A percentile compares a stretch with the other conserved stretches of the same genome.
Conservation (phyloP, 768 basidiomycete species). For the Russula olivacea region DNA sequence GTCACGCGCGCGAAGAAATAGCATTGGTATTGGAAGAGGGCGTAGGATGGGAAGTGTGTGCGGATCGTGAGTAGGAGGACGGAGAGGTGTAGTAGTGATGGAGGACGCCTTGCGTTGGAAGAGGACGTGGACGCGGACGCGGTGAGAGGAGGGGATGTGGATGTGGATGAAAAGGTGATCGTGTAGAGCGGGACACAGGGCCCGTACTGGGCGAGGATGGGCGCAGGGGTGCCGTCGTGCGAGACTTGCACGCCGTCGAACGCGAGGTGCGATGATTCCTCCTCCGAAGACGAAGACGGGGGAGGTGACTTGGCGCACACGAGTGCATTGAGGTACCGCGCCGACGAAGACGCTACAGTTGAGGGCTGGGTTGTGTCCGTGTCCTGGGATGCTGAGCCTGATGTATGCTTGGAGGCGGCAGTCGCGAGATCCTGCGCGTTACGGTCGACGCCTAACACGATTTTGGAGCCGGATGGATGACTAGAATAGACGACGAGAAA, state of each 20-base stretch:
- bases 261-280: neutral
- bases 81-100: slow-evolving; percentile 22
- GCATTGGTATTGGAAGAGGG: slow-evolving; percentile 24
- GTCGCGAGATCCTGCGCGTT: slow-evolving; percentile 12
- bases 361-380: neutral
- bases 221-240: slow-evolving; percentile 20
- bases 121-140: neutral
- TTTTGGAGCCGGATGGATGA: slow-evolving; percentile 16
- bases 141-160: neutral
- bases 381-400: neutral
- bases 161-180: slow-evolving; percentile 14
- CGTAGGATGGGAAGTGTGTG: slow-evolving; percentile 22
- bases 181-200: slow-evolving; percentile 16
- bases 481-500: slow-evolving; percentile 19
- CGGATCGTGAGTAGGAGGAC: slow-evolving; percentile 23
- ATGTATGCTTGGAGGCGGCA: neutral
- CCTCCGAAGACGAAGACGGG: neutral
- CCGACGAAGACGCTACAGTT: slow-evolving; percentile 7
- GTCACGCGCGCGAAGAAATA: slow-evolving; percentile 25
- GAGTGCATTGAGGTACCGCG: slow-evolving; percentile 12
- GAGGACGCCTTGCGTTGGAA: neutral
- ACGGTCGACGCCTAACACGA: slow-evolving; percentile 24
- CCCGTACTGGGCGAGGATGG: slow-evolving; percentile 17
- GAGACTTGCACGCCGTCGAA: slow-evolving; percentile 24
- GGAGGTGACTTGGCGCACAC: neutral